A percentile compares a stretch with the other conserved stretches of the same genome.
Conservation (phyloP, 2,329 filamentous ascomycete genomes). For the Ophiognomonia clavigignenti-juglandacearum region DNA sequence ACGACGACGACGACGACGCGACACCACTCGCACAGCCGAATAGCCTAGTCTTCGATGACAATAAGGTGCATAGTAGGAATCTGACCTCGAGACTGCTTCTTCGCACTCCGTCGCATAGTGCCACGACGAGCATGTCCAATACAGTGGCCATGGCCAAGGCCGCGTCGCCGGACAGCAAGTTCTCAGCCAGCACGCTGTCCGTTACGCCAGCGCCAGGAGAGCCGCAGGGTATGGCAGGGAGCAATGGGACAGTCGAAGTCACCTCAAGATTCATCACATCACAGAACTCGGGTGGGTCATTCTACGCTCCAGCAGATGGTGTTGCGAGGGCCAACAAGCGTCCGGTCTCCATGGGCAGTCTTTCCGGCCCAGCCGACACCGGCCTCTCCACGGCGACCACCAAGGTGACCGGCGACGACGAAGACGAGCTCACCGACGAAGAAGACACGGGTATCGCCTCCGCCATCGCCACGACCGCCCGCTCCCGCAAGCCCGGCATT, state of each 20-base stretch:
- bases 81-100: slow-evolving; percentile 65
- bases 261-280: slow-evolving; percentile 56
- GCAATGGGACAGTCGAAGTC: slow-evolving; percentile 41
- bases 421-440: slow-evolving; percentile 27
- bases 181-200: slow-evolving; percentile 25
- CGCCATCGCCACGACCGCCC: slow-evolving; percentile 17
- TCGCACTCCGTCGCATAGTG: slow-evolving; percentile 56
- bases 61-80: slow-evolving; percentile 54
- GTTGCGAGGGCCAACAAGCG: slow-evolving; percentile 21
- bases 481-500: slow-evolving; percentile 30
- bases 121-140: slow-evolving; percentile 61
- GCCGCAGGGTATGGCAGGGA: slow-evolving; percentile 28
- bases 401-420: slow-evolving; percentile 23
- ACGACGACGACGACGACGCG: slow-evolving; percentile 12
- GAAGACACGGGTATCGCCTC: slow-evolving; percentile 34
- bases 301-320: slow-evolving; percentile 36
- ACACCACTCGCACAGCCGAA: slow-evolving; percentile 18
- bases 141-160: slow-evolving; percentile 48
- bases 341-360: slow-evolving; percentile 37
- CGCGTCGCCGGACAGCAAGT: slow-evolving; percentile 28
- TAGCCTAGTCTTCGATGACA: slow-evolving; percentile 30
- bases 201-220: slow-evolving; percentile 24
- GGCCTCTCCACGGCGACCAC: slow-evolving; percentile 5
- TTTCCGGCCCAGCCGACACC: slow-evolving; percentile 22
- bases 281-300: slow-evolving; percentile 42